Conservation (phyloP, 495 filamentous ascomycete species). For the Hypomontagnella monticulosa region DNA sequence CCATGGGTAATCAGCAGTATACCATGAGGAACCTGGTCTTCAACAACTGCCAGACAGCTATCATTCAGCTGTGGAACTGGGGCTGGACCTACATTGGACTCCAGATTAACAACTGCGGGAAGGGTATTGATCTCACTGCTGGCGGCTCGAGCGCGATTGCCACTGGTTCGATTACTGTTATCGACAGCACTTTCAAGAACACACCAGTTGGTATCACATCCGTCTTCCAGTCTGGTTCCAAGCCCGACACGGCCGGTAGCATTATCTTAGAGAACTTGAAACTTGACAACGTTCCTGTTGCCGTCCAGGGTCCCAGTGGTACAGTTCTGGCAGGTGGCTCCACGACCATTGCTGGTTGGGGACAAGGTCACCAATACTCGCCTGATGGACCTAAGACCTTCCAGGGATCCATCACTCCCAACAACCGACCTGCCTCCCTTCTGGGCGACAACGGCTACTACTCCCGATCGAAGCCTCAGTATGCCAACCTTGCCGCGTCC, state of each 20-base stretch:
- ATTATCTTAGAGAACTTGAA: conserved; percentile 73
- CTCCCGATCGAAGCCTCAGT: conserved; percentile 67
- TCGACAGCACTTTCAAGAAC: conserved; percentile 80
- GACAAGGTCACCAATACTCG: conserved; percentile 55
- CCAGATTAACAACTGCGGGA: conserved; percentile 68
- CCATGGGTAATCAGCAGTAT: conserved; percentile 82
- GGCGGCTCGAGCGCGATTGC: conserved; percentile 55
- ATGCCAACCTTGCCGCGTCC: conserved; percentile 59
- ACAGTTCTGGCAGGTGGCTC: conserved; percentile 68
- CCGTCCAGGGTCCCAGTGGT: conserved; percentile 63
- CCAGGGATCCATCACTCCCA: conserved; percentile 49
- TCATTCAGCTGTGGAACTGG: conserved; percentile 66
- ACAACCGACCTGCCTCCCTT: conserved; percentile 53
- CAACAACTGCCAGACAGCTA: conserved; percentile 65
- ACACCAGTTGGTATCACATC: conserved; percentile 75
- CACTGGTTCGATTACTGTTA: conserved; percentile 66
- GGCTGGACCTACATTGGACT: conserved; percentile 67
- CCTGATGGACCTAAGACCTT: conserved; percentile 53
- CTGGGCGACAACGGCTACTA: conserved; percentile 55
- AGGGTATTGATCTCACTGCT: conserved; percentile 70
- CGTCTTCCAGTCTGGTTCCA: conserved; percentile 62
- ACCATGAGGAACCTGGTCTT: conserved; percentile 80
- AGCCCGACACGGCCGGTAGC: conserved; percentile 60
- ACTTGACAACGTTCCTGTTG: conserved; percentile 68
- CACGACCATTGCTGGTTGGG: conserved; percentile 62